Base-by-base conservation (phyloP, 2,329 filamentous ascomycete species). In the Elsinoe batatas region DNA sequence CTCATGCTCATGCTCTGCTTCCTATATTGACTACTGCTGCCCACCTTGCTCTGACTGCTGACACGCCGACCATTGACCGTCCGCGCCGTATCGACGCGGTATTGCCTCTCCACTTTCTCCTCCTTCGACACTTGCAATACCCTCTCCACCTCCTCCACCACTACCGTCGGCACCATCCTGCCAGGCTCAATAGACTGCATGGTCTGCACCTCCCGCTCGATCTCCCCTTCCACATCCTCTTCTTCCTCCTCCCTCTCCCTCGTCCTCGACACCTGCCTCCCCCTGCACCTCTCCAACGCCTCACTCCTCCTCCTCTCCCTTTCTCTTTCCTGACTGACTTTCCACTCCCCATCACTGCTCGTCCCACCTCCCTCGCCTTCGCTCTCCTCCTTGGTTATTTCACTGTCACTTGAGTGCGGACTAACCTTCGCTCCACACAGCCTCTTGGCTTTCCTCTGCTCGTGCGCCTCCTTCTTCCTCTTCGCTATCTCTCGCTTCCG, bases 401-500 rank as follows among this genome's bases (percentile, higher is more conserved):
- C 38, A 13, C 40, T 55, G 18, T 55, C 53, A 22, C 53, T 55
- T 2, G 5, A 17, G n/a, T 55, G 53, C 15, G 38, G 30, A 37
- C 37, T 44, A 18, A 55, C 17, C 26, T 44, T 22, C 11, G 15
- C 37, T 8, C 53, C 53, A 17, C 32, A 33, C 17, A 44, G 20
- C 37, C 53, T 42, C 42, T 44, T 55, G 6, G 30, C 30, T 22
- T 58, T 56, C n/a, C 58, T 40, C 13, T 57, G 49, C 5, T 37
- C 53, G 7, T 58, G 51, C 42, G 53, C 53, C 30, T 54, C 36
- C 35, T 46, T 40, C 20, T 51, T 54, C 11, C 32, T 44, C 50
- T 35, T 44, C 37, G 32, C 22, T 18, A 54, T 50, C 17, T 56
- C 37, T 2, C 37, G 43, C 6, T 42, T 35, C 2, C 53, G 53